These are phyloP conservation scores for Hydrangea macrophylla DNA, from an alignment of 148 eudicot genomes.

Conservation along the genomic window DNA sequence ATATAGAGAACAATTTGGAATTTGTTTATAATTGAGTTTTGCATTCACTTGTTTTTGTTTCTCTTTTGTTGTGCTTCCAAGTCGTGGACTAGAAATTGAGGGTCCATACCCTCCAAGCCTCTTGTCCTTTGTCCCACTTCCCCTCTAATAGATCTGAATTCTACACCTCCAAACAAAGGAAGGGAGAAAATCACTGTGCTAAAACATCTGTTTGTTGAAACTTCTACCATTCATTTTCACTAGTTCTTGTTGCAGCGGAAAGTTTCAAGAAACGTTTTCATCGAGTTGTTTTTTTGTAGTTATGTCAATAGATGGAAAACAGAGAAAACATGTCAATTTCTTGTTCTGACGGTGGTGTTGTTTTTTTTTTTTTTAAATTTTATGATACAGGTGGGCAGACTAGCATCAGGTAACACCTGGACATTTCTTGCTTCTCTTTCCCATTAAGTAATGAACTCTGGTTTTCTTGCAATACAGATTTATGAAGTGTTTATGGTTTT, in stretches of 20 bases:
- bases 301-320: background rate
- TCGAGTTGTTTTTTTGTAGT: background rate
- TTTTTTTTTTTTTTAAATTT: no score
- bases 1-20: no score
- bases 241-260: background rate
- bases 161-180: no score
- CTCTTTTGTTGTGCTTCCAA: no score
- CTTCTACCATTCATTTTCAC: background rate
- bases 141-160: no score
- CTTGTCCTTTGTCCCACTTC: no score
- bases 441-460: no score
- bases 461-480: background rate
- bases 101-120: no score
- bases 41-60: no score
- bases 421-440: background rate
- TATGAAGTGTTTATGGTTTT: background rate
- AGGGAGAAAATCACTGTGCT: no score
- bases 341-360: background rate
- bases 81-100: no score
- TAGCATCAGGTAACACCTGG: constrained; percentile 75
- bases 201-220: background rate
- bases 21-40: no score
- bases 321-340: background rate
- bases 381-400: constrained; percentile 94
- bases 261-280: background rate